Conservation (phyloP, 73 alveolate species). For the Tetrahymena malaccensis region DNA sequence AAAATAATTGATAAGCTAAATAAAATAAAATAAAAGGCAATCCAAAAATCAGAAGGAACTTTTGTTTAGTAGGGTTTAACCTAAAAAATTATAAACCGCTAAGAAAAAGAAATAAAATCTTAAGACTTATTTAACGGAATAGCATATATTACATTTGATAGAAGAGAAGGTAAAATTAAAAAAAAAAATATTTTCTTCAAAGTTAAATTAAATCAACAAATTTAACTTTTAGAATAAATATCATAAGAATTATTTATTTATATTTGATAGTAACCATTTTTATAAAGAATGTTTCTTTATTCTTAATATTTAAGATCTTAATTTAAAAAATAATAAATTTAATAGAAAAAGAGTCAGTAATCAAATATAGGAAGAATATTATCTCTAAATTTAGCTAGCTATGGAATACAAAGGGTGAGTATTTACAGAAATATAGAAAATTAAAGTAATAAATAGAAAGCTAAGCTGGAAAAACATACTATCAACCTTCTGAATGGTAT, state of each 20-base stretch:
- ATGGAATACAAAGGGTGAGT: background rate
- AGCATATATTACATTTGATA: background rate
- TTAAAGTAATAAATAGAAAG: no score
- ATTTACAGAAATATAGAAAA: background rate
- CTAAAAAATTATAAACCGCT: background rate
- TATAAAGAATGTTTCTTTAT: no score
- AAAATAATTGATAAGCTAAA: background rate
- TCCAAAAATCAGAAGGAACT: background rate
- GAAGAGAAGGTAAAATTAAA: background rate
- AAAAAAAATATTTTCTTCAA: background rate
- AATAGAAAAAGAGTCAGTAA: background rate
- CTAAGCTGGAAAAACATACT: background rate
- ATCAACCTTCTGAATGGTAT: background rate
- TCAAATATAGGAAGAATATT: background rate
- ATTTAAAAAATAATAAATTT: no score
- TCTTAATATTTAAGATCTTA: no score
- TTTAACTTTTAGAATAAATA: no score
- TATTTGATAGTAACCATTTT: no score
- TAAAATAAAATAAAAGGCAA: background rate
- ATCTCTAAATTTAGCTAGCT: background rate
- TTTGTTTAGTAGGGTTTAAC: background rate
- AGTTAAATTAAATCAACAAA: background rate
- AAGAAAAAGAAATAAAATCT: background rate
- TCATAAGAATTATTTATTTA: no score
- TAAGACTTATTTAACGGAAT: background rate